Conservation (phyloP, 179 eudicot genomes). For the Actinidia arguta region DNA sequence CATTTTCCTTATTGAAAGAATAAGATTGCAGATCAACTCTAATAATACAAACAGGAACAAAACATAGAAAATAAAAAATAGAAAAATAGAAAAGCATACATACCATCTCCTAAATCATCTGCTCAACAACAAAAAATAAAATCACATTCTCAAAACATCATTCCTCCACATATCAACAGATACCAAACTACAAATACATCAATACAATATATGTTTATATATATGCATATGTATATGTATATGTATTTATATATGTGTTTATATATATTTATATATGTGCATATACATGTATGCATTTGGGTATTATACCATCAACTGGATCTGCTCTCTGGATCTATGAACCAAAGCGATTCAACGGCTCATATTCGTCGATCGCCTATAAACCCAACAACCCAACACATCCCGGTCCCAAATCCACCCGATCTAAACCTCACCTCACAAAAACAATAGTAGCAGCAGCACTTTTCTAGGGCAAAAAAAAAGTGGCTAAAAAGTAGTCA, state of each 20-base stretch:
- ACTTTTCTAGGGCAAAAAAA: too few species aligned
- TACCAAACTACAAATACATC: not conserved
- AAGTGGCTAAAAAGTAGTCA: not conserved
- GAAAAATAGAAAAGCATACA: not conserved
- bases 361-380: constrained; percentile 48
- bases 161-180: not conserved
- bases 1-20: too few species aligned
- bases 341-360: constrained; percentile 64
- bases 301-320: constrained; percentile 73
- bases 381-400: constrained; percentile 25
- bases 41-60: not conserved
- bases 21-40: not conserved
- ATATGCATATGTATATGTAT: too few species aligned
- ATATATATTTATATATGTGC: too few species aligned
- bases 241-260: too few species aligned
- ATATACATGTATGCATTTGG: too few species aligned
- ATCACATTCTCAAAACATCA: too few species aligned
- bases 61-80: not conserved
- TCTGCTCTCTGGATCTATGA: constrained; percentile 73
- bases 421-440: not conserved
- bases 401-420: constrained; percentile 44
- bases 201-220: not conserved
- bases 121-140: not conserved
- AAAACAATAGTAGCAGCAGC: too few species aligned
- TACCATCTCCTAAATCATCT: not conserved